phyloP scores from a whole-genome alignment of 163 green algal genomes.

The Chlorella variabilis region DNA sequence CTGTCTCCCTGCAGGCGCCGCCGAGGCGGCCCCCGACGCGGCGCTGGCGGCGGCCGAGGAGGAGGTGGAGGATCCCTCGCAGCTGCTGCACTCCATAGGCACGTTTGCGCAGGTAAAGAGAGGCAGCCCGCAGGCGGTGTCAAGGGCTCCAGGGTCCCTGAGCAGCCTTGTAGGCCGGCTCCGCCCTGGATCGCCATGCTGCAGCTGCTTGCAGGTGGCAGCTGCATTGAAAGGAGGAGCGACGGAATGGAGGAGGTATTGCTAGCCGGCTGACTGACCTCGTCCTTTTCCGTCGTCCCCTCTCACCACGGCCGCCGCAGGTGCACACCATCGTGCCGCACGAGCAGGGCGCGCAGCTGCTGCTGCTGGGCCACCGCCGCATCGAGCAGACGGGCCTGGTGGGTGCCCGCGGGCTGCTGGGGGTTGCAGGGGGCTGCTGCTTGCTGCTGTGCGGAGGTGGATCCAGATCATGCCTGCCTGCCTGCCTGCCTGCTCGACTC shows the following conservation, averaged over 20 bases:
- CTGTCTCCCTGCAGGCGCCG: not conserved
- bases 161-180: too few species aligned
- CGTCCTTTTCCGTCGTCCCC: too few species aligned
- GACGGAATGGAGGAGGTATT: too few species aligned
- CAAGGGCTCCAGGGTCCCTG: too few species aligned
- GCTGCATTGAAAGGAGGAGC: too few species aligned
- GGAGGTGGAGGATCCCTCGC: slow-evolving; percentile 38
- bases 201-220: too few species aligned
- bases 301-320: too few species aligned
- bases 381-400: slow-evolving; percentile 67
- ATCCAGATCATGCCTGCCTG: not conserved
- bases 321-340: slow-evolving; percentile 80
- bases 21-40: not conserved
- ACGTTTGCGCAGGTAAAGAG: slow-evolving; percentile 87
- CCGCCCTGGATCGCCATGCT: too few species aligned
- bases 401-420: not conserved
- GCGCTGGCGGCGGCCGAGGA: not conserved
- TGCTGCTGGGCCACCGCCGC: slow-evolving; percentile 92
- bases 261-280: too few species aligned
- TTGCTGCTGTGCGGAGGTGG: too few species aligned
- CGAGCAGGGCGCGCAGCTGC: slow-evolving; percentile 76
- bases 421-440: not conserved
- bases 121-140: not conserved
- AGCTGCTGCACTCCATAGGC: slow-evolving; percentile 78
- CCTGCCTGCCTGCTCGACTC: not conserved